Evolutionary conservation across 768 basidiomycete genomes (phyloP).

Genomic region (Lyophyllum atratum): DNA sequence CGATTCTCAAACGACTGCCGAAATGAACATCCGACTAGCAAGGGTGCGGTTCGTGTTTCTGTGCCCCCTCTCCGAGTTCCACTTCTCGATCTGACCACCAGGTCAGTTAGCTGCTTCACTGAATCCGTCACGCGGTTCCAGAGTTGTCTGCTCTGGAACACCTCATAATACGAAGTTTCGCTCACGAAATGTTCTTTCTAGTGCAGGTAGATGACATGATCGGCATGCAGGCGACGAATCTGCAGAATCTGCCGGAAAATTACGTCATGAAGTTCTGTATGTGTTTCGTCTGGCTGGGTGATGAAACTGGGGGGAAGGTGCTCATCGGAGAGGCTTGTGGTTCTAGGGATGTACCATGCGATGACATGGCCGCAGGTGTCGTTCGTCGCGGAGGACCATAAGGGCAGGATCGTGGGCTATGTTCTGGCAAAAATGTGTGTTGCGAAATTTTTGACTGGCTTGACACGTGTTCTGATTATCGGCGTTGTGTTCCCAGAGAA

Average conservation of each 20-base stretch:
- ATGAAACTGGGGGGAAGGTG: not conserved
- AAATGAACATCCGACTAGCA: slow-evolving; percentile 57
- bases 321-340: not conserved
- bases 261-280: slow-evolving; percentile 81
- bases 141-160: not conserved
- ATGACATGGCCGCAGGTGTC: slow-evolving; percentile 94
- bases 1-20: not conserved
- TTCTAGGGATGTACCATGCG: slow-evolving; percentile 81
- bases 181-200: slow-evolving; percentile 3
- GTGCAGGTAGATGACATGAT: slow-evolving; percentile 81
- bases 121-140: not conserved
- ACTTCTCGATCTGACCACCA: not conserved
- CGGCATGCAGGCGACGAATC: slow-evolving; percentile 93
- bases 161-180: not conserved
- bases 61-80: slow-evolving; percentile 11
- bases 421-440: slow-evolving; percentile 93
- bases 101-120: not conserved
- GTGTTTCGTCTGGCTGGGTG: slow-evolving; percentile 24
- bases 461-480: not conserved
- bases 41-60: slow-evolving; percentile 32
- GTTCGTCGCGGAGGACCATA: slow-evolving; percentile 88
- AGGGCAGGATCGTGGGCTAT: slow-evolving; percentile 91
- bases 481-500: slow-evolving; percentile 25
- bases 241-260: slow-evolving; percentile 93
- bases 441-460: not conserved